Conservation (phyloP, 2,329 filamentous ascomycete species). For the Ophiocordyceps polyrhachis-furcata region DNA sequence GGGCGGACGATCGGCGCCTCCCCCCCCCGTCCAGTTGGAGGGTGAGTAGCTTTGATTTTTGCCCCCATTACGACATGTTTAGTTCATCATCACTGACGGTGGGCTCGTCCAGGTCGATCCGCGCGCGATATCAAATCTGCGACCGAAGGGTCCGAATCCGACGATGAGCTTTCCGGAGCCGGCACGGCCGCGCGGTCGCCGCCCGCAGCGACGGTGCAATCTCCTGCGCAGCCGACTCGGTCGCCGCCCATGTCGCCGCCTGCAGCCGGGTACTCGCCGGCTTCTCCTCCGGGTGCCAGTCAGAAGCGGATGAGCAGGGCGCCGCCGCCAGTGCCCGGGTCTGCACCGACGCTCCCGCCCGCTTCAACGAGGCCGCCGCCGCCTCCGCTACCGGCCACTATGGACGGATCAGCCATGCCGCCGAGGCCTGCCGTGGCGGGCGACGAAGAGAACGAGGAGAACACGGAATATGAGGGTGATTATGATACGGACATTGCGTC, state of each 20-base stretch:
- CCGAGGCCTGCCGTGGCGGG: slow-evolving; percentile 23
- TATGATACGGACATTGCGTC: slow-evolving; percentile 96
- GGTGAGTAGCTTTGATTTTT: no score
- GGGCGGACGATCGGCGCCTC: slow-evolving; percentile 29
- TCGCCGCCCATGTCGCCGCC: slow-evolving; percentile 18
- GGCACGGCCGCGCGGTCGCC: slow-evolving; percentile 17
- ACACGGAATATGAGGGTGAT: slow-evolving; percentile 91
- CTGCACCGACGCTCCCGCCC: slow-evolving; percentile 25
- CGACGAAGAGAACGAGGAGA: slow-evolving; percentile 56
- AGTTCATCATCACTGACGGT: background rate
- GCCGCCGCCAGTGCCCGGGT: slow-evolving; percentile 42
- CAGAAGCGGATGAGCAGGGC: slow-evolving; percentile 37
- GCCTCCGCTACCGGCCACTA: slow-evolving; percentile 44
- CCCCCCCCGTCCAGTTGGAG: slow-evolving; percentile 39
- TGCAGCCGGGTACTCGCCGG: slow-evolving; percentile 21
- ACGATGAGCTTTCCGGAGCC: slow-evolving; percentile 59
- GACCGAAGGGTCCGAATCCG: slow-evolving; percentile 67
- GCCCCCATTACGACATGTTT: no score
- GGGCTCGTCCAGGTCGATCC: background rate
- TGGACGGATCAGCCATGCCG: slow-evolving; percentile 8
- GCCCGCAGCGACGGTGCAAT: slow-evolving; percentile 21
- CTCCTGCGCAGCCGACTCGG: slow-evolving; percentile 9
- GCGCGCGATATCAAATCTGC: slow-evolving; percentile 33
- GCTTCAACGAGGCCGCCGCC: slow-evolving; percentile 43
- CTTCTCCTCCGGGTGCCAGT: slow-evolving; percentile 22